Evolutionary conservation across 164 flowering plant genomes (phyloP), one percentile per base, ranked within the genome.

Genomic region (Echeveria elegans): DNA sequence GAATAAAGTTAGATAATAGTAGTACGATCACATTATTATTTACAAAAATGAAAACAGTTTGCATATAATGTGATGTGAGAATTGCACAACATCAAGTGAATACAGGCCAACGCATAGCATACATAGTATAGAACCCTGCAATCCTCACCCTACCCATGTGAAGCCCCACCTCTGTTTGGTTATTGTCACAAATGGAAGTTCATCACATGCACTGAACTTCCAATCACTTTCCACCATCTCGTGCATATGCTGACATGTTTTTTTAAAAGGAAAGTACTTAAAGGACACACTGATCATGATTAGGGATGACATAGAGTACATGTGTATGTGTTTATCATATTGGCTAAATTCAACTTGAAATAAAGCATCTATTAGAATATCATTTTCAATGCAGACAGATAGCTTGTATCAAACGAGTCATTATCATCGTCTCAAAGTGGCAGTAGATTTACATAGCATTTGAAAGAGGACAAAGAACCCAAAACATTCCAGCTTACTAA

Each of bases 181-280:
- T 53, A 26, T 56, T 56, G 31, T 56, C 61, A 56, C 31, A 56
- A 56, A 56, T 56, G 31, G 61, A 56, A 43, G 47, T 9, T 28
- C 61, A 28, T 28, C 61, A 56, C 61, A 56, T 56, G 61, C 61
- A 14, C 61, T 56, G 34, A 56, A 14, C 32, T 56, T 56, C 61
- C 32, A 26, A 56, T 12, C 32, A 28, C 61, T 56, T 56, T 28
- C 32, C 61, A 56, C 28, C 61, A 12, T 56, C 61, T 28, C 61
- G 19, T 56, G 32, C 61, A 56, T 52, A 52, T 21, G 58, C 58
- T 52, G 29, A 28, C 61, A 28, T 26, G 61, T 56, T 28, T 14
- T 47, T 53, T 14, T 11, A 28, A 11, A 56, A 56, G 31, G 61
- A 26, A 28, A 56, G 61, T 56, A 56, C 61, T 56, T 56, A 56